Evolutionary conservation across 305 asterid genomes (phyloP), one percentile per base, ranked within the genome.

Genomic region (Solanum aculeatissimum): DNA sequence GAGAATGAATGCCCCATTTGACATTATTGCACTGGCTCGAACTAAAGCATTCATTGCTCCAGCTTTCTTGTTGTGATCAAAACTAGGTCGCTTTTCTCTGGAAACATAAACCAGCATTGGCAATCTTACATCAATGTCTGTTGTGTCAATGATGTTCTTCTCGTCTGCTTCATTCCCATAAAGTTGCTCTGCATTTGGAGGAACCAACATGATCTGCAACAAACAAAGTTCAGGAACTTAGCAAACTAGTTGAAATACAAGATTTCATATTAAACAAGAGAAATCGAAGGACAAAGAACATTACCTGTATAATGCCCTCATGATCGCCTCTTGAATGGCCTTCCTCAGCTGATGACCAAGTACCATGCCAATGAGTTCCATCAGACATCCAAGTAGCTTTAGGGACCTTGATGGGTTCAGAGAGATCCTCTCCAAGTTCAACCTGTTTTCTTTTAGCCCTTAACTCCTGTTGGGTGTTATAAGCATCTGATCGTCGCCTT

Each of bases 21-120:
- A 96, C 95, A 96, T 93, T 35, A 96, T 94, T 2, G 98, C 98
- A 83, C 98, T 93, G 14, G 97, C 95, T 1, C 99, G 94, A 35
- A 96, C 99, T n/a, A 95, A 81, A 7, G 98, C 93, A 82, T 96
- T 96, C 98, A 96, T 96, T 1, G 98, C 99, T 6, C 98, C 99
- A 7, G 98, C 98, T 85, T 96, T 96, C 93, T 96, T 96, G 93
- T 93, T 96, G 87, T 96, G 99, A 63, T 96, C 98, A 75, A 93
- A 96, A 35, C 90, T 87, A 23, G 96, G 90, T 3, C 98, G 85
- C 72, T 96, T 96, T 87, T 96, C 99, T 0, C 98, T 95, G 25
- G 98, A 96, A 6, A 94, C 98, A 45, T 96, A 96, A 60, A 96
- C 99, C 25, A 95, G 86, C 98, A 94, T 96, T 1, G 99, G 99